Base-by-base conservation (phyloP, 768 basidiomycete genomes). In the Lentinula lateritia region DNA sequence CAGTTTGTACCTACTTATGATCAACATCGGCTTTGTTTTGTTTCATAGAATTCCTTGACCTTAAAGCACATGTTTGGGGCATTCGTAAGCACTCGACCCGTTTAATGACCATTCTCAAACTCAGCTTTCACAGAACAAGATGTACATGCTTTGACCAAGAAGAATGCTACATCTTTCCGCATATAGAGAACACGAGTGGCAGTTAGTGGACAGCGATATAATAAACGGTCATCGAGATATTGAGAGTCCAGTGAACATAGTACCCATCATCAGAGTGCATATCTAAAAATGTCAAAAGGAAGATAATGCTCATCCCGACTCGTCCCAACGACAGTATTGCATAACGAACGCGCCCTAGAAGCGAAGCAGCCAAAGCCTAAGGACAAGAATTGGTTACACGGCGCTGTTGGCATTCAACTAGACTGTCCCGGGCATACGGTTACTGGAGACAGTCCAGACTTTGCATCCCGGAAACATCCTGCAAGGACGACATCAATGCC, bases 51-150 rank as follows among this genome's bases (percentile, higher is more conserved):
- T 88, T 92, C 69, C 78, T 93, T 63, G 91, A 93, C 67, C 70
- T 93, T 62, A 82, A 89, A 62, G 80, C 89, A 52, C 88, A 92
- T 70, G 89, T 93, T 9, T 92, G 89, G 92, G 92, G 92, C 18
- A 88, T 94, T 65, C 90, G 92, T 93, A 71, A 78, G 91, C 86
- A 9, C 5, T 52, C 2, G 41, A 18, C 36, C 59, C 32, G 32
- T 8, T 28, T 20, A 41, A 41, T 23, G 1, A 39, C 1, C 23
- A 18, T 53, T 32, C 8, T 48, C 7, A 42, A 50, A n/a, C 62
- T 43, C 54, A 36, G 53, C 46, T 56, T 46, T 43, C 56, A 2
- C 67, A 93, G 92, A 93, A 73, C 87, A 92, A 82, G 92, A 93
- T 67, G 67, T 93, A 15, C 89, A 93, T 68, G 76, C 87, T 7